Conservation (phyloP, 1,284 basidiomycete genomes). For the Sphagnurus paluster region DNA sequence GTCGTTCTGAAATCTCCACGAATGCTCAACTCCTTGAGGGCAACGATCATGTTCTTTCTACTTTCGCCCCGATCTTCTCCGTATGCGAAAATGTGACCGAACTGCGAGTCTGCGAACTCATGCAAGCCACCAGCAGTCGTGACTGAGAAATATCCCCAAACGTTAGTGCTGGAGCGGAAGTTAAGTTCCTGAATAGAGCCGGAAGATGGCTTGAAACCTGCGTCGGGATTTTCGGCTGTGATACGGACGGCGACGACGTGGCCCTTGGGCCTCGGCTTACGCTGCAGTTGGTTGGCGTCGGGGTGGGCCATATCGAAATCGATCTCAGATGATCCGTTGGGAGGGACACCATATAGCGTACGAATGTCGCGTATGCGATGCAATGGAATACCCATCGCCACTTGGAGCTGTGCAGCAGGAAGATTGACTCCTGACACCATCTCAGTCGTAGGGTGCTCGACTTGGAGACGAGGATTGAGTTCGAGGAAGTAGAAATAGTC, state of each 20-base stretch:
- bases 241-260: constrained; percentile 99
- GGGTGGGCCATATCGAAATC: constrained; percentile 96
- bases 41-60: constrained; percentile 99
- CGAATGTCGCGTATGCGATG: constrained; percentile 97
- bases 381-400: constrained; percentile 98
- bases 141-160: constrained; percentile 99
- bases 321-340: constrained; percentile 85
- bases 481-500: constrained; percentile 98
- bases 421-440: constrained; percentile 99
- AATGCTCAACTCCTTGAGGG: constrained; percentile 97
- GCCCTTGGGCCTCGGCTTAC: constrained; percentile 95
- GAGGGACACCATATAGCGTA: constrained; percentile 92
- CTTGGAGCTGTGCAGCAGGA: constrained; percentile 95
- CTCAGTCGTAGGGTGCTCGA: constrained; percentile 99
- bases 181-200: constrained; percentile 98
- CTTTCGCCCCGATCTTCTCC: constrained; percentile 95
- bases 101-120: constrained; percentile 98
- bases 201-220: constrained; percentile 99
- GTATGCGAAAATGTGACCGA: constrained; percentile 99
- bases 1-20: constrained; percentile 99
- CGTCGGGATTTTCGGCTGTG: constrained; percentile 99
- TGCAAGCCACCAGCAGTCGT: constrained; percentile 94
- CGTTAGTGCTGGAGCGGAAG: constrained; percentile 98
- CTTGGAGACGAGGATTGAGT: constrained; percentile 98
- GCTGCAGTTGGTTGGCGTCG: constrained; percentile 84